Base-by-base conservation (phyloP, 139 green algal species). In the Zygnema cylindricum region DNA sequence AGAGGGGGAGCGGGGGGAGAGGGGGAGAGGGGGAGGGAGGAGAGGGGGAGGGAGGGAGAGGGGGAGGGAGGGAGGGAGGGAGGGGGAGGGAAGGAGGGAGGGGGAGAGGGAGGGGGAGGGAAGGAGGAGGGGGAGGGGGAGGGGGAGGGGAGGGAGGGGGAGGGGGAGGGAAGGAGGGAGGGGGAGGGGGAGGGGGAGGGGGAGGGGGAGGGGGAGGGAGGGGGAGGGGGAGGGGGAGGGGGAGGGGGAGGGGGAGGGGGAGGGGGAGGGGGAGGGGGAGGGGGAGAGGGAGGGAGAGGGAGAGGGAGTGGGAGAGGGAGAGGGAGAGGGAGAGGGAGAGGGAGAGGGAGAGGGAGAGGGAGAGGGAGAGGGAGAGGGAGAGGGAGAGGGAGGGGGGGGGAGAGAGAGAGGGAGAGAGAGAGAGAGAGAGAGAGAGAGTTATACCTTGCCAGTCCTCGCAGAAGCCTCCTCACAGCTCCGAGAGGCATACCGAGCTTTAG, bases 401-500 rank as follows among this genome's bases (percentile, higher is more conserved):
- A 63, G 7, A 63, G 16, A 16, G 49, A 25, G 49, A 16, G 7
- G 7, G 16, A 16, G 7, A 63, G 49, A 63, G 49, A 16, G 7
- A 25, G 49, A 63, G 49, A 63, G 49, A 25, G 16, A 63, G 16
- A 7, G 7, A 63, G 16, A 63, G 49, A 63, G 49, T 63, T 63
- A 16, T 16, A 79, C 71, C 71, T 79, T 41, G 77, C 25, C 41
- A 84, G 25, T 21, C 38, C 40, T 32, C 77, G 77, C 32, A 69
- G 35, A 16, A 84, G 77, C 32, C 40, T 2, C 77, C 76, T 84
- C 41, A 7, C 35, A 55, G 77, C 77, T 21, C 77, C 77, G 11
- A 33, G 2, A 54, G 77, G 77, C 38, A 84, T 35, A 21, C 77
- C 77, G 21, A 84, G 77, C 77, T 84, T 2, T 33, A 42, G 7